Conservation (phyloP, 1,139 yeast genomes). For the Geotrichum candidum region DNA sequence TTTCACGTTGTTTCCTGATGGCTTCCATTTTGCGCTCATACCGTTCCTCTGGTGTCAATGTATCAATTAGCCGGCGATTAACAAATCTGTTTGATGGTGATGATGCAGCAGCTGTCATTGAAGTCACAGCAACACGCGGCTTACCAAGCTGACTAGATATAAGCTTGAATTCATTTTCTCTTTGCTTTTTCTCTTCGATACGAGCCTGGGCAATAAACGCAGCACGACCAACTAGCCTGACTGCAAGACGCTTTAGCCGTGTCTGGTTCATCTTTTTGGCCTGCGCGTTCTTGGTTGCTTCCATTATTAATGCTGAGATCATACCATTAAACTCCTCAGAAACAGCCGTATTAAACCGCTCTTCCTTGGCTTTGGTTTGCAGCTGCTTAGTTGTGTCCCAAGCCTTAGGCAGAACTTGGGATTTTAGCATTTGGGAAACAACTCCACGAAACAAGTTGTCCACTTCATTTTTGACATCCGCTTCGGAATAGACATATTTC, state of each 20-base stretch:
- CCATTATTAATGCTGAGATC: slow-evolving; percentile 16
- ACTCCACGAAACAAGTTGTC: slow-evolving; percentile 4
- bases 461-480: slow-evolving; percentile 8
- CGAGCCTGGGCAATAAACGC: slow-evolving; percentile 23
- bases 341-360: not conserved
- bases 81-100: not conserved
- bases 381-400: slow-evolving; percentile 5
- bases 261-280: slow-evolving; percentile 23
- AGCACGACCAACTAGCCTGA: slow-evolving; percentile 15
- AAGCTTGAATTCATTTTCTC: slow-evolving; percentile 23
- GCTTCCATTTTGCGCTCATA: slow-evolving; percentile 6
- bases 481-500: slow-evolving; percentile 21
- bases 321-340: slow-evolving; percentile 1
- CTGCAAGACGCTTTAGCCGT: slow-evolving; percentile 12
- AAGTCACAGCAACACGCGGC: slow-evolving; percentile 12
- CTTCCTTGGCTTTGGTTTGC: slow-evolving; percentile 13
- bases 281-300: slow-evolving; percentile 21
- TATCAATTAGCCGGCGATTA: not conserved
- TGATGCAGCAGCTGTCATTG: slow-evolving; percentile 3
- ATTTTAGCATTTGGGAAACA: slow-evolving; percentile 1
- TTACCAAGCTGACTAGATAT: slow-evolving; percentile 26
- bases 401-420: slow-evolving; percentile 3
- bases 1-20: slow-evolving; percentile 3
- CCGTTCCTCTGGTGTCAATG: not conserved
- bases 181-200: slow-evolving; percentile 21